Base-by-base conservation (phyloP, 805 yeast genomes). In the Schwanniomyces sp. region DNA sequence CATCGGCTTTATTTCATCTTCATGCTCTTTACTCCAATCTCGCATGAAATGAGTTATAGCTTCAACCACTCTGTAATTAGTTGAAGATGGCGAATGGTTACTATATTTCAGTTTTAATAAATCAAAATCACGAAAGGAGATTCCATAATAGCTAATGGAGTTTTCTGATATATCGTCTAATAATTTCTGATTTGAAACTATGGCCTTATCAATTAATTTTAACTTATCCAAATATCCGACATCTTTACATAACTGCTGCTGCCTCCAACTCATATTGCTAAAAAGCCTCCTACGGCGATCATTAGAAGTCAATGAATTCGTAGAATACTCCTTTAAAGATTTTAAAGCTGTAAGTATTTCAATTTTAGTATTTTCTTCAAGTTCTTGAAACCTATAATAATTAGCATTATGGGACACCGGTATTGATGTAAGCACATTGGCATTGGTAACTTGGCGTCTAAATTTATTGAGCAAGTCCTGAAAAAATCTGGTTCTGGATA, bases 41-140 rank as follows among this genome's bases (percentile, higher is more conserved):
- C 97, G 70, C 8, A 84, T 79, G 50, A 79, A 79, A 63, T 91
- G 97, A 43, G 90, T 84, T 29, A 92, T 56, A 5, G 88, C 72
- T 62, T 87, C 95, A 25, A 82, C 74, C 1, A 86, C 87, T 47
- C 49, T 14, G 44, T 62, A 64, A 41, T 57, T 57, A 18, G 49
- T 48, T 0, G 58, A 41, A 3, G 64, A 56, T 26, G 44, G 43
- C 12, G 28, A 40, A 21, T 34, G 26, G 32, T 41, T 55, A 16
- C 45, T 46, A 24, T 51, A 47, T 10, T 48, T 42, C 16, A 40
- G 41, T 40, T 52, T 49, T 21, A 56, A 44, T 8, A 48, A 26
- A 21, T 61, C 56, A 38, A 74, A 62, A 39, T 67, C 68, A n/a
- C 68, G 63, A 24, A 67, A 62, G 24, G 71, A 60, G 32, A 83